Evolutionary conservation across 2,329 filamentous ascomycete species (phyloP).

Genomic region (Hypocreales sp.): DNA sequence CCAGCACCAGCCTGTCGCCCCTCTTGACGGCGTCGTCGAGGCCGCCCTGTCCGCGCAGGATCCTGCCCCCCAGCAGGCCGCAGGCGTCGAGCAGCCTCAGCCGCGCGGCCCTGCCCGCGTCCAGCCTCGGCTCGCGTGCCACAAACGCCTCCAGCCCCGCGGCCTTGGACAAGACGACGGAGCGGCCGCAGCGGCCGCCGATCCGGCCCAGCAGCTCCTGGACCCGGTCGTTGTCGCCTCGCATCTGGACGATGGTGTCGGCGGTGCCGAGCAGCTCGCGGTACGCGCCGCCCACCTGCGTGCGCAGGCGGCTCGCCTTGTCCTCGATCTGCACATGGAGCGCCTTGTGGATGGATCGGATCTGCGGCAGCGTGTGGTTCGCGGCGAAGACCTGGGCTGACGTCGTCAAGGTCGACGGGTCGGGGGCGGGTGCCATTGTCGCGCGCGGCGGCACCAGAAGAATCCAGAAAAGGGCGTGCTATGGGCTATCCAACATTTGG

Average conservation of each 20-base stretch:
- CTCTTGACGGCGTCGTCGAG: constrained; percentile 14
- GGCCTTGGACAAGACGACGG: constrained; percentile 51
- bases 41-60: constrained; percentile 26
- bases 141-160: constrained; percentile 36
- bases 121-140: constrained; percentile 11
- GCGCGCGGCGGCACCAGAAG: constrained; percentile 1
- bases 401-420: constrained; percentile 30
- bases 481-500: too few relatives aligned
- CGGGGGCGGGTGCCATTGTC: constrained; percentile 24
- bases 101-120: constrained; percentile 21
- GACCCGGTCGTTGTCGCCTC: constrained; percentile 56
- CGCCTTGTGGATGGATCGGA: constrained; percentile 44
- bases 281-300: constrained; percentile 55
- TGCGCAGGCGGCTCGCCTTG: constrained; percentile 45
- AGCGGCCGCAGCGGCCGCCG: constrained; percentile 62
- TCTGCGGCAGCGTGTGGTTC: constrained; percentile 44
- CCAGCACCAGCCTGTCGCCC: constrained; percentile 37
- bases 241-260: constrained; percentile 87
- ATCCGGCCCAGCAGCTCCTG: constrained; percentile 58
- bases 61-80: constrained; percentile 28
- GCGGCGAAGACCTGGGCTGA: constrained; percentile 39
- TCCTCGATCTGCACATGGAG: constrained; percentile 46
- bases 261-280: constrained; percentile 83
- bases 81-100: constrained; percentile 36
- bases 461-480: too few relatives aligned